Conservation (phyloP, 2,329 filamentous ascomycete species). For the Microthyrium microscopicum region DNA sequence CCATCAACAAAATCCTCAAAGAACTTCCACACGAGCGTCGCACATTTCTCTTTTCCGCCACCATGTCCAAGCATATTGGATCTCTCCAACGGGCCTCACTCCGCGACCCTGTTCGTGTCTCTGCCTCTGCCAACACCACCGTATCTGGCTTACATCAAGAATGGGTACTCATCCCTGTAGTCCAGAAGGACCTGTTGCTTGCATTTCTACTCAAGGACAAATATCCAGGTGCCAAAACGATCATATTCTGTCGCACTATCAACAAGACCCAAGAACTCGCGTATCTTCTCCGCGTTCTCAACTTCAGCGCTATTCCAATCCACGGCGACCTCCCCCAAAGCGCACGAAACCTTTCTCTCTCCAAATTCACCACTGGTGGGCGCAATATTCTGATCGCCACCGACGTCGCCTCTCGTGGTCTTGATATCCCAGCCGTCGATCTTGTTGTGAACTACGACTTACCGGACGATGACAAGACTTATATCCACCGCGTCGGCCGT, state of each 20-base stretch:
- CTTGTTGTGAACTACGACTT: conserved; percentile 76
- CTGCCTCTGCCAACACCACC: conserved; percentile 66
- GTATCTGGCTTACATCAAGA: conserved; percentile 76
- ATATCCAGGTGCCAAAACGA: conserved; percentile 58
- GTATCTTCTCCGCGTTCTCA: conserved; percentile 66
- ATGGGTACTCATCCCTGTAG: conserved; percentile 73
- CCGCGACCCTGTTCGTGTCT: conserved; percentile 67
- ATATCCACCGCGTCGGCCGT: conserved; percentile 76
- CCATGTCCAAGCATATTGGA: conserved; percentile 87
- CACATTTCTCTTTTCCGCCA: conserved; percentile 87
- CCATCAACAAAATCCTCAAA: conserved; percentile 84
- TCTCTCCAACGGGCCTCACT: conserved; percentile 79
- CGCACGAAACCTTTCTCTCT: conserved; percentile 68
- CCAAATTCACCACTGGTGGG: conserved; percentile 72
- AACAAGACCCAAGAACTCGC: conserved; percentile 77
- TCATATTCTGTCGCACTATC: conserved; percentile 85
- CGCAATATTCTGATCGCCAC: conserved; percentile 82
- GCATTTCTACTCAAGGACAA: conserved; percentile 77
- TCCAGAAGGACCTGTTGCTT: conserved; percentile 79
- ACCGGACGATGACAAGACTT: conserved; percentile 73
- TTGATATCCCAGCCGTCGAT: conserved; percentile 87
- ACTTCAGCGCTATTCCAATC: conserved; percentile 79
- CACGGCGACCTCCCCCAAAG: conserved; percentile 87
- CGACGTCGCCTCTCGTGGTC: conserved; percentile 80
- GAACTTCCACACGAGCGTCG: conserved; percentile 54